Evolutionary conservation across 2,329 filamentous ascomycete genomes (phyloP).

Genomic region (Truncatella angustata): DNA sequence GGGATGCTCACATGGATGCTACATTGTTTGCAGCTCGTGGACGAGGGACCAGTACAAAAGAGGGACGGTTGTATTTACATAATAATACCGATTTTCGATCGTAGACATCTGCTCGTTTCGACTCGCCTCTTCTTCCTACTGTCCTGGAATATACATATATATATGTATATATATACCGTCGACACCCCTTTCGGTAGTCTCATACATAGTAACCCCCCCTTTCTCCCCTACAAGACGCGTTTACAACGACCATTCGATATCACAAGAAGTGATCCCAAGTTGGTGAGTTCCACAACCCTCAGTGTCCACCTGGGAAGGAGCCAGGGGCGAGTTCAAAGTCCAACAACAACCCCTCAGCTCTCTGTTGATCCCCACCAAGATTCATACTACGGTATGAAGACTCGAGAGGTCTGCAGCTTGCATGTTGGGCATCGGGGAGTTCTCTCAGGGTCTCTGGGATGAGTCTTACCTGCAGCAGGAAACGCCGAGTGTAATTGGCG

Average conservation of each 20-base stretch:
- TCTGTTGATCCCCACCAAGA: conserved; percentile 2
- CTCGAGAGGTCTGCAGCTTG: neutral
- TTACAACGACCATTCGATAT: too few relatives aligned
- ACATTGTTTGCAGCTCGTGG: neutral
- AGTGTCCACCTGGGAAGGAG: too few relatives aligned
- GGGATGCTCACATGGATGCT: too few relatives aligned
- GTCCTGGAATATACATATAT: neutral
- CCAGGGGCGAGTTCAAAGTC: neutral
- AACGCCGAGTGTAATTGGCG: conserved; percentile 6
- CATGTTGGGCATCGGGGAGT: neutral
- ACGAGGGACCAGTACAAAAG: neutral
- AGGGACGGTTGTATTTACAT: conserved; percentile 4
- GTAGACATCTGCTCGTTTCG: neutral
- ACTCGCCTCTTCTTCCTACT: neutral
- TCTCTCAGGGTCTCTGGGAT: neutral
- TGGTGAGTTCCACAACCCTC: too few relatives aligned
- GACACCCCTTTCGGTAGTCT: too few relatives aligned
- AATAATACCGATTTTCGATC: conserved; percentile 1
- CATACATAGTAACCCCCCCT: too few relatives aligned
- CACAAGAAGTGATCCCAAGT: too few relatives aligned
- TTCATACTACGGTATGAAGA: neutral
- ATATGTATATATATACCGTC: too few relatives aligned
- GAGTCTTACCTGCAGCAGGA: neutral
- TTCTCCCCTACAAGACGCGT: too few relatives aligned
- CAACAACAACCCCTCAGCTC: neutral